Evolutionary conservation across 257 asterid species (phyloP).

Genomic region (Jacaranda mimosifolia): DNA sequence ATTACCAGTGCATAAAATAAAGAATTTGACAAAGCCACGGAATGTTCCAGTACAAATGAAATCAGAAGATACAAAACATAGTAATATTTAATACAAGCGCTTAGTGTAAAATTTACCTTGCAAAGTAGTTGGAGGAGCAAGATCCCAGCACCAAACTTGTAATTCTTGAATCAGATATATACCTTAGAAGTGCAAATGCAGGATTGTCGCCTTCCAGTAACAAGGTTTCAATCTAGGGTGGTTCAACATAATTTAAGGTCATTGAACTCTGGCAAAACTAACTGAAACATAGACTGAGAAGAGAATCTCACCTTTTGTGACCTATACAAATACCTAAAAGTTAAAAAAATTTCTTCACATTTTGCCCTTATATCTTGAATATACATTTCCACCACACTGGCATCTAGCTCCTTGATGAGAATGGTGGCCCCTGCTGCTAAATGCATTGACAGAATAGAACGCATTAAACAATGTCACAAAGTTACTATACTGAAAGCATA

Average conservation of each 20-base stretch:
- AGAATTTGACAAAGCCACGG: neutral
- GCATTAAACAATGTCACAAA: neutral
- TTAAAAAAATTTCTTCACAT: constrained; percentile 59
- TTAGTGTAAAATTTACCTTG: constrained; percentile 57
- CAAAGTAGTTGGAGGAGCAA: constrained; percentile 56
- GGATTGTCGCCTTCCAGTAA: constrained; percentile 85
- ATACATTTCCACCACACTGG: constrained; percentile 61
- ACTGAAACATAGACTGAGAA: constrained; percentile 18
- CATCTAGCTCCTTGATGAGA: constrained; percentile 65
- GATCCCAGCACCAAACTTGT: constrained; percentile 80
- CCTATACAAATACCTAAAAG: constrained; percentile 53
- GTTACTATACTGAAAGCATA: constrained; percentile 1
- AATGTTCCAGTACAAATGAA: neutral
- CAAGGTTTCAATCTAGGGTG: constrained; percentile 65
- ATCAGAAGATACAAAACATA: constrained; percentile 10
- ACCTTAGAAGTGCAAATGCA: constrained; percentile 68
- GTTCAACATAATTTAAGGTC: constrained; percentile 35
- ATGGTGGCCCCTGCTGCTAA: constrained; percentile 73
- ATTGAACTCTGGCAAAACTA: constrained; percentile 24
- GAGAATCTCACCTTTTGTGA: constrained; percentile 50
- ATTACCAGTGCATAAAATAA: neutral
- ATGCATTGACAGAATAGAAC: constrained; percentile 22
- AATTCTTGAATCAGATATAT: constrained; percentile 58
- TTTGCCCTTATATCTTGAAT: constrained; percentile 65
- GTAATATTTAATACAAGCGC: constrained; percentile 7